A percentile compares a stretch with the other conserved stretches of the same genome.
Evolutionary conservation across 306 rosid genomes (phyloP).

Genomic region (Pterocarpus macrocarpus): DNA sequence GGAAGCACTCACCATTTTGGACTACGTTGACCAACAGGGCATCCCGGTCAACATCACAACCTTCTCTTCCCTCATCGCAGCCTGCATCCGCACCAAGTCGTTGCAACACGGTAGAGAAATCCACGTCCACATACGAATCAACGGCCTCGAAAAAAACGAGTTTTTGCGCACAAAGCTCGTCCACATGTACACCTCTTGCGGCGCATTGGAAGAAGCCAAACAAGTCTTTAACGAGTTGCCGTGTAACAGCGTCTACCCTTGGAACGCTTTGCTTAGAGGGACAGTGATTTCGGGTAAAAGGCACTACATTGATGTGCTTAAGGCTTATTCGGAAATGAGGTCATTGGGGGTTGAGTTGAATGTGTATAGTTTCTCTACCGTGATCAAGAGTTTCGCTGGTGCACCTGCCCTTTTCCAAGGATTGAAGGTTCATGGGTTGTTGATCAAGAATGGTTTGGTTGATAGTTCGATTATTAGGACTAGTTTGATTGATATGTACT

Average conservation of each 20-base stretch:
- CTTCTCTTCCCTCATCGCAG: slow-evolving; percentile 68
- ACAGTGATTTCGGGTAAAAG: slow-evolving; percentile 68
- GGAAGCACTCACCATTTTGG: slow-evolving; percentile 67
- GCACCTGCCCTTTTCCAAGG: slow-evolving; percentile 76
- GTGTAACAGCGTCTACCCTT: slow-evolving; percentile 63
- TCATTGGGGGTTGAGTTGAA: slow-evolving; percentile 73
- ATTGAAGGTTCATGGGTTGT: slow-evolving; percentile 69
- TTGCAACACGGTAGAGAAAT: slow-evolving; percentile 53
- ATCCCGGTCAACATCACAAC: slow-evolving; percentile 77
- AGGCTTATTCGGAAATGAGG: slow-evolving; percentile 65
- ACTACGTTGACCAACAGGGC: slow-evolving; percentile 72
- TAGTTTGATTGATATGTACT: slow-evolving; percentile 75
- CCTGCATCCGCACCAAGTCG: slow-evolving; percentile 69
- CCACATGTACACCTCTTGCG: slow-evolving; percentile 70
- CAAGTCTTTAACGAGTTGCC: slow-evolving; percentile 60
- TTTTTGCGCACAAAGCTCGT: slow-evolving; percentile 65
- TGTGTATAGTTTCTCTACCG: slow-evolving; percentile 76
- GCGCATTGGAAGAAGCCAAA: slow-evolving; percentile 63
- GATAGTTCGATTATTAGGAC: slow-evolving; percentile 65
- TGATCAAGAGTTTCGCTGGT: slow-evolving; percentile 80
- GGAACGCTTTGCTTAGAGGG: slow-evolving; percentile 89
- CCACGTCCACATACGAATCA: slow-evolving; percentile 63
- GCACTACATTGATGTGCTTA: slow-evolving; percentile 55
- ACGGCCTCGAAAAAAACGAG: slow-evolving; percentile 66
- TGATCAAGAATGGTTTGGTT: slow-evolving; percentile 80